A percentile compares a stretch with the other conserved stretches of the same genome.
phyloP scores from a whole-genome alignment of 2,329 filamentous ascomycete species.

The Colletotrichum tabaci region DNA sequence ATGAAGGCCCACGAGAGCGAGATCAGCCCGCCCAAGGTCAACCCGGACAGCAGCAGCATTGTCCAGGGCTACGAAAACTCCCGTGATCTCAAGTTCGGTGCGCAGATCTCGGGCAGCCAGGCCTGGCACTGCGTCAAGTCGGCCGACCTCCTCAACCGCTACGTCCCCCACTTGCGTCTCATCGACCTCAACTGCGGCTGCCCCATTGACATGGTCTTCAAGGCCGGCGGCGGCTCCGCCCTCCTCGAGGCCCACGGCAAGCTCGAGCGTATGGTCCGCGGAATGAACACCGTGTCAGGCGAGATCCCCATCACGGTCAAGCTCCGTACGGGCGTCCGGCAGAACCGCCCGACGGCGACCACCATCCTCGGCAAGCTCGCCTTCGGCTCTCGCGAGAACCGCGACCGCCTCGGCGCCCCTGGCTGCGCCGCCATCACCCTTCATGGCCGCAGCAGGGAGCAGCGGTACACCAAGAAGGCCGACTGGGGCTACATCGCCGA shows the following conservation, averaged over 20 bases:
- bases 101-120: slow-evolving; percentile 92
- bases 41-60: slow-evolving; percentile 65
- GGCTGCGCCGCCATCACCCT: slow-evolving; percentile 96
- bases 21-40: slow-evolving; percentile 78
- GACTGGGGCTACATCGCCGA: slow-evolving; percentile 97
- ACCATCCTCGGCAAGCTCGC: slow-evolving; percentile 88
- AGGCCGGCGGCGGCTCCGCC: slow-evolving; percentile 89
- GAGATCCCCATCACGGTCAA: slow-evolving; percentile 95
- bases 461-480: slow-evolving; percentile 92
- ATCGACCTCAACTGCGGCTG: slow-evolving; percentile 98
- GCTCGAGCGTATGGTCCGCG: slow-evolving; percentile 92
- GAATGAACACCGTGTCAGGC: slow-evolving; percentile 94
- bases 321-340: slow-evolving; percentile 91
- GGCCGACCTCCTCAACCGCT: slow-evolving; percentile 82
- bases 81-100: slow-evolving; percentile 89
- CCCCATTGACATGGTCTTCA: slow-evolving; percentile 94
- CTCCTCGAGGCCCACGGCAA: slow-evolving; percentile 91
- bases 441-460: slow-evolving; percentile 93
- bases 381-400: slow-evolving; percentile 82
- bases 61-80: slow-evolving; percentile 86
- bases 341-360: slow-evolving; percentile 82
- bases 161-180: slow-evolving; percentile 87
- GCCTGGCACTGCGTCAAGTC: slow-evolving; percentile 92
- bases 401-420: slow-evolving; percentile 78
- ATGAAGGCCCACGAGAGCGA: slow-evolving; percentile 94